A percentile compares a stretch with the other conserved stretches of the same genome.
Evolutionary conservation across 176 grass and related monocot species (phyloP).

Genomic region (Themeda triandra): DNA sequence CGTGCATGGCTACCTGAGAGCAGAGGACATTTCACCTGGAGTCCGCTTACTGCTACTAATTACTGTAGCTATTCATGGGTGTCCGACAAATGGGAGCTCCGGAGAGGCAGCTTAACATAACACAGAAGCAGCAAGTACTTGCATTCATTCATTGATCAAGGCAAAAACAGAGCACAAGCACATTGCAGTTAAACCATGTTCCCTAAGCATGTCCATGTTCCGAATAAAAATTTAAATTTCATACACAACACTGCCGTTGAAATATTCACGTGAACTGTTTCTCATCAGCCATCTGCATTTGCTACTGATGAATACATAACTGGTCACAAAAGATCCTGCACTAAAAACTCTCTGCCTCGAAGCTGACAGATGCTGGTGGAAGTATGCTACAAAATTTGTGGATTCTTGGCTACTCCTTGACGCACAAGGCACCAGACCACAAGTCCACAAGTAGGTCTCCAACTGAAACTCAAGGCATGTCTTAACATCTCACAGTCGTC

Average conservation of each 20-base stretch:
- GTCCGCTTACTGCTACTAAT: no score
- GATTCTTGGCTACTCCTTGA: background rate
- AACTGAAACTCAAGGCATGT: background rate
- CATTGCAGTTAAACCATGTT: background rate
- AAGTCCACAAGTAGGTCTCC: background rate
- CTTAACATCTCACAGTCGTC: background rate
- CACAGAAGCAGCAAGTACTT: no score
- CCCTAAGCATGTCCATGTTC: no score
- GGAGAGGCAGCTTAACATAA: no score
- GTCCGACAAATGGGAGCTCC: no score
- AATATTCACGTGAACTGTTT: conserved; percentile 2
- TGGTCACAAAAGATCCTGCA: conserved; percentile 3
- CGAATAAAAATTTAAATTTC: no score
- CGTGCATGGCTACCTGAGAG: no score
- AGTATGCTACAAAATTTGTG: conserved; percentile 16
- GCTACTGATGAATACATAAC: background rate
- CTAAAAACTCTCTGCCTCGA: background rate
- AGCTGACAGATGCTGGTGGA: background rate
- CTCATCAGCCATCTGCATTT: background rate
- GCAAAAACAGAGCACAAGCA: no score
- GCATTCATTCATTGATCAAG: no score
- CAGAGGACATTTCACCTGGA: no score
- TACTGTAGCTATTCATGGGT: no score
- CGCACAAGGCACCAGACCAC: background rate
- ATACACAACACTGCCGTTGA: no score